A percentile compares a stretch with the other conserved stretches of the same genome.
These are phyloP conservation scores for Russula griseocarnosa DNA, from an alignment of 768 basidiomycete genomes.

Conservation along the genomic window DNA sequence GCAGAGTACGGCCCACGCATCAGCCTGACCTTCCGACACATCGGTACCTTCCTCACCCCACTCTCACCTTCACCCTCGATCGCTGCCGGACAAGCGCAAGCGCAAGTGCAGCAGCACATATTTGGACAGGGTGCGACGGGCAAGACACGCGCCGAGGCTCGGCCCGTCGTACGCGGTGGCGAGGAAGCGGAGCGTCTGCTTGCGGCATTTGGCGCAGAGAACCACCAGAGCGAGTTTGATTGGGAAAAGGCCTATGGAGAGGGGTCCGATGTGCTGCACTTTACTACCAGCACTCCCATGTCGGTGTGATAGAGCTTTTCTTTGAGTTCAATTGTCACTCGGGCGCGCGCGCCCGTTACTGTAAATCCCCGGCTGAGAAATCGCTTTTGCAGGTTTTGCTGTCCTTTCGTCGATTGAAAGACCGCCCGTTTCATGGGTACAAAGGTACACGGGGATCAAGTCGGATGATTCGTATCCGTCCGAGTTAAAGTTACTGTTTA, in stretches of 20 bases:
- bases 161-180: slow-evolving; percentile 49
- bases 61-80: not conserved
- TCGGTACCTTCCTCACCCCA: slow-evolving; percentile 66
- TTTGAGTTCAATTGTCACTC: not conserved
- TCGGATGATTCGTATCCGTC: no score
- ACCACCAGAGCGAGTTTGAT: slow-evolving; percentile 63
- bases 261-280: slow-evolving; percentile 67
- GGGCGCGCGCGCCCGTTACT: no score
- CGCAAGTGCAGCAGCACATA: slow-evolving; percentile 43
- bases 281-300: slow-evolving; percentile 5
- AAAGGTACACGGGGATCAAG: no score
- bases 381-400: not conserved
- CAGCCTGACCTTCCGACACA: slow-evolving; percentile 74
- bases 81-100: not conserved
- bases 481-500: no score
- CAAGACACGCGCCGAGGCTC: slow-evolving; percentile 54
- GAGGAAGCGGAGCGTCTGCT: slow-evolving; percentile 50
- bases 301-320: not conserved
- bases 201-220: slow-evolving; percentile 69
- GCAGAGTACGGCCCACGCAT: slow-evolving; percentile 59
- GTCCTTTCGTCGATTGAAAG: not conserved
- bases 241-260: slow-evolving; percentile 63
- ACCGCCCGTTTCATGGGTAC: no score
- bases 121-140: slow-evolving; percentile 70
- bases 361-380: no score